Conservation (phyloP, 1,139 yeast genomes). For the Saccharomyces pastorianus region DNA sequence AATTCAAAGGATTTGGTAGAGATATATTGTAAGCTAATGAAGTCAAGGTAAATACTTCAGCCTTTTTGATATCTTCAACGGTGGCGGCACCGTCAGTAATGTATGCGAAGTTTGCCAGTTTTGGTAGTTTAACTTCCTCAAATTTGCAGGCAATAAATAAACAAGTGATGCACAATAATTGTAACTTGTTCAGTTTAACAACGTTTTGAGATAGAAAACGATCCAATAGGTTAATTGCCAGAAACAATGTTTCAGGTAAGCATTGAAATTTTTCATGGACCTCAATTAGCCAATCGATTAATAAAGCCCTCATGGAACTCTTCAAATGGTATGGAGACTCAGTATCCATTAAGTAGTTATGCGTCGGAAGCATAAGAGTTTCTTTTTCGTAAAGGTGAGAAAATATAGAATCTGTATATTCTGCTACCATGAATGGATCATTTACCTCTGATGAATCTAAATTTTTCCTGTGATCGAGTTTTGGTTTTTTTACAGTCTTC, state of each 20-base stretch:
- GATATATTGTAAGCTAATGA: constrained; percentile 71
- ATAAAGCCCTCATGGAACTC: constrained; percentile 24
- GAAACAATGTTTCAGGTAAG: no score
- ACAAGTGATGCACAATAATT: constrained; percentile 81
- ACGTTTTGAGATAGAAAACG: constrained; percentile 34
- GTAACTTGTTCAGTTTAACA: constrained; percentile 74
- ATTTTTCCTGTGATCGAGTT: constrained; percentile 46
- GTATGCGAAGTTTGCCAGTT: constrained; percentile 78
- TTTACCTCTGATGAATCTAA: constrained; percentile 73
- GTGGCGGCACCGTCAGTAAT: constrained; percentile 79
- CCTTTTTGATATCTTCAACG: constrained; percentile 75
- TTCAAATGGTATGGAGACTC: constrained; percentile 48
- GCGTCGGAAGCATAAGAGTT: constrained; percentile 59
- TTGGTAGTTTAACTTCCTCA: constrained; percentile 93
- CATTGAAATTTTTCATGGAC: no score
- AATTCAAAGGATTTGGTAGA: constrained; percentile 91
- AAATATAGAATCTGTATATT: constrained; percentile 79
- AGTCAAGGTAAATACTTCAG: constrained; percentile 75
- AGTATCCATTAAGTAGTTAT: constrained; percentile 46
- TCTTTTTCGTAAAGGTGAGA: constrained; percentile 66
- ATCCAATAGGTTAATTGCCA: no score
- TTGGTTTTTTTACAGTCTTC: constrained; percentile 17
- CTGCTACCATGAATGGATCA: constrained; percentile 87
- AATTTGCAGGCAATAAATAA: constrained; percentile 88
- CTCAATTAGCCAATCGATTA: no score